Evolutionary conservation across 768 basidiomycete species (phyloP).

Genomic region (Piloderma croceum): DNA sequence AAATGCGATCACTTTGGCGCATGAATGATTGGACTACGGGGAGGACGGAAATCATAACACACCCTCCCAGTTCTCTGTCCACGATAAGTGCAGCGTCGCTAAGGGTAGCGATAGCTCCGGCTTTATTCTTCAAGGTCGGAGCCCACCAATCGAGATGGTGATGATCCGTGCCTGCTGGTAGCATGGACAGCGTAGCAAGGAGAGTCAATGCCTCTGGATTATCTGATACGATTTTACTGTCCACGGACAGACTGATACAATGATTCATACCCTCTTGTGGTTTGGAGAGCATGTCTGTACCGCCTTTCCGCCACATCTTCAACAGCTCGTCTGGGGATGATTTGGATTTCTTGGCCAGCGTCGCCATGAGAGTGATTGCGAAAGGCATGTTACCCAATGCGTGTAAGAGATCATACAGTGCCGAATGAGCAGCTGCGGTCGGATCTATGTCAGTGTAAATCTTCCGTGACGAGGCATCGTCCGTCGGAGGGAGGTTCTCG

Average conservation of each 20-base stretch:
- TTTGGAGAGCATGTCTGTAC: too few species aligned
- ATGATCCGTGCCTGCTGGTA: constrained; percentile 19
- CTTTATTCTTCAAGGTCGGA: background rate
- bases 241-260: constrained; percentile 18
- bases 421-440: constrained; percentile 14
- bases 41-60: too few species aligned
- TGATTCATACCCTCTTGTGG: constrained; percentile 16
- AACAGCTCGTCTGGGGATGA: constrained; percentile 3
- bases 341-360: constrained; percentile 10
- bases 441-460: constrained; percentile 18
- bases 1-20: too few species aligned
- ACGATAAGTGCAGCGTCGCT: background rate
- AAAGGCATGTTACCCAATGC: constrained; percentile 27
- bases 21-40: background rate
- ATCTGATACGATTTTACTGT: constrained; percentile 12
- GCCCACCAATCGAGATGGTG: constrained; percentile 11
- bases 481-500: constrained; percentile 10
- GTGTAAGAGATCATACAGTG: constrained; percentile 18
- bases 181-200: constrained; percentile 18
- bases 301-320: constrained; percentile 3
- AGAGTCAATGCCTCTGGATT: constrained; percentile 16
- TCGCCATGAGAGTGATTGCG: constrained; percentile 31
- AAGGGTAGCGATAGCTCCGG: background rate
- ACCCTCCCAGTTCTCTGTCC: too few species aligned
- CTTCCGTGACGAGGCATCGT: constrained; percentile 12